These are phyloP conservation scores for Huntiella decipiens DNA, from an alignment of 2,329 filamentous ascomycete species.

Conservation along the genomic window DNA sequence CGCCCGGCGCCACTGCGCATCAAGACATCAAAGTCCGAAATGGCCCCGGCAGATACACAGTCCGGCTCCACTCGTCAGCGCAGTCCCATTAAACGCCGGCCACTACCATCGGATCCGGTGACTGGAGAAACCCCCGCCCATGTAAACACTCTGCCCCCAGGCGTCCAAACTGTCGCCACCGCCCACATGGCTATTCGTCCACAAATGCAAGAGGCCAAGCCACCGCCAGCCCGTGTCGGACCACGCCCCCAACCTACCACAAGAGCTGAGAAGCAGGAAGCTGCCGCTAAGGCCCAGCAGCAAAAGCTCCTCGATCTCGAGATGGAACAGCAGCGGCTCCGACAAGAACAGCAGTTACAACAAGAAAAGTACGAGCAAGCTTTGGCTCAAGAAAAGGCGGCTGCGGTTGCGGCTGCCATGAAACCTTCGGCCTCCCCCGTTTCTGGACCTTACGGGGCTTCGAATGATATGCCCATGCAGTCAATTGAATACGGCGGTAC, in stretches of 20 bases:
- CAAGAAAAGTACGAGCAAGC: slow-evolving; percentile 19
- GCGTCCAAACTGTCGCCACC: neutral
- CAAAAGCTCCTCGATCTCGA: slow-evolving; percentile 17
- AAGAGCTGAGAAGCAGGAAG: slow-evolving; percentile 11
- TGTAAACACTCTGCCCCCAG: neutral
- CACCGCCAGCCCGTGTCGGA: slow-evolving; percentile 8
- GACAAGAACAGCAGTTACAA: slow-evolving; percentile 20
- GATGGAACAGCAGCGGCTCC: slow-evolving; percentile 8
- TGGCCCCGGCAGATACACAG: slow-evolving; percentile 12
- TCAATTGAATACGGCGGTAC: neutral
- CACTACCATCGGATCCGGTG: slow-evolving; percentile 63
- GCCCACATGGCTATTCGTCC: slow-evolving; percentile 9
- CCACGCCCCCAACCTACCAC: slow-evolving; percentile 11
- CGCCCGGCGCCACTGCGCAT: slow-evolving; percentile 32
- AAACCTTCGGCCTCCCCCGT: slow-evolving; percentile 15
- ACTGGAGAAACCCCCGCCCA: slow-evolving; percentile 28
- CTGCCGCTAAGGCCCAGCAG: slow-evolving; percentile 13
- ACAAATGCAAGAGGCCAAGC: slow-evolving; percentile 10
- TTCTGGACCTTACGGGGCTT: neutral
- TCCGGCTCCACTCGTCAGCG: slow-evolving; percentile 25
- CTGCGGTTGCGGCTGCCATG: slow-evolving; percentile 19
- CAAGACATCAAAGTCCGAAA: slow-evolving; percentile 22
- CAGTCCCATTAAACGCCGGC: slow-evolving; percentile 59
- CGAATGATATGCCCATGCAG: slow-evolving; percentile 11
- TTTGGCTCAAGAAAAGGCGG: slow-evolving; percentile 13